These are phyloP conservation scores for Arabidopsis lyrata DNA, from an alignment of 441 rosid genomes.

Conservation along the genomic window DNA sequence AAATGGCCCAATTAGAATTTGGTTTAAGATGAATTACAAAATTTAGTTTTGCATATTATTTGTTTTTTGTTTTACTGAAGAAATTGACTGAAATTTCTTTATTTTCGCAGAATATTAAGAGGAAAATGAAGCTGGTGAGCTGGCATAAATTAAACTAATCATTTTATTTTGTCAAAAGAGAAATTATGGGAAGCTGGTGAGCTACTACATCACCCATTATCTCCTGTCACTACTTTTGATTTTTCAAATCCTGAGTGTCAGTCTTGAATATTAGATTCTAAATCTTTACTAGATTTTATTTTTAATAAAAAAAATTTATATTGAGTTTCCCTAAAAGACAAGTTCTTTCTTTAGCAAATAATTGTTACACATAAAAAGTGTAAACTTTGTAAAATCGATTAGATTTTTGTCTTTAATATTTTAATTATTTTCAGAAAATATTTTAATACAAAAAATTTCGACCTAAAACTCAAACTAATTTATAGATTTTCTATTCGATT, in stretches of 20 bases:
- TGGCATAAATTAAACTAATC: slow-evolving; percentile 37
- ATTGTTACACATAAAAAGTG: not conserved
- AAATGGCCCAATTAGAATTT: not conserved
- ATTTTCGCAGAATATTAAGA: not conserved
- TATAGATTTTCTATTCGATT: no score
- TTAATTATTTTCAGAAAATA: not conserved
- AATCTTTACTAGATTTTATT: not conserved
- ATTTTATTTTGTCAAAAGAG: slow-evolving; percentile 38
- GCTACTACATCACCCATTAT: slow-evolving; percentile 41
- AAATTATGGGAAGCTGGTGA: slow-evolving; percentile 39
- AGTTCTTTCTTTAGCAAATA: not conserved
- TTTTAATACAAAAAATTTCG: no score
- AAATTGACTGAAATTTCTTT: not conserved
- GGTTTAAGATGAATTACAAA: not conserved
- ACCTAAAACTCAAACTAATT: no score
- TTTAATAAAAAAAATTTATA: no score
- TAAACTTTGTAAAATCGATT: not conserved
- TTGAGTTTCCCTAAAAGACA: not conserved
- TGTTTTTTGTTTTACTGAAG: not conserved
- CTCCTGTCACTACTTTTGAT: slow-evolving; percentile 28
- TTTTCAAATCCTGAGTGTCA: slow-evolving; percentile 10
- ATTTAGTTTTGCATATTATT: not conserved
- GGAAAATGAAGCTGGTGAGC: slow-evolving; percentile 11
- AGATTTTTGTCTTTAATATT: not conserved
- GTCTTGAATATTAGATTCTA: slow-evolving; percentile 31